phyloP scores from a whole-genome alignment of 169 alveolate genomes.

The Eimeria nieschulzi region DNA sequence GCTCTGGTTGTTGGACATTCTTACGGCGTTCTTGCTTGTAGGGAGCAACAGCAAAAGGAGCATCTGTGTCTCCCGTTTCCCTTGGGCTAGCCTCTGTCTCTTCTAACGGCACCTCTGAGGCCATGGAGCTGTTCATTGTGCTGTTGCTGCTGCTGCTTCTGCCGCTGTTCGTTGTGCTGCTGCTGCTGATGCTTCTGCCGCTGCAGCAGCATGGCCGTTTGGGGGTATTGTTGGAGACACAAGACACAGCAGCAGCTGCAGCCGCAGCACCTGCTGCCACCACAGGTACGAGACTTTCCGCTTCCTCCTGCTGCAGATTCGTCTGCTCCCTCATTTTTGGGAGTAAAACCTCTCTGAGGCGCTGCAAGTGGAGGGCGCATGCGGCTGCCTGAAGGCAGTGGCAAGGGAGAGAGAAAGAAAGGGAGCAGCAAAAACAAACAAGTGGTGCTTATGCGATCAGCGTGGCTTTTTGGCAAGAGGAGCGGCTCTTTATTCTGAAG shows the following conservation, averaged over 20 bases:
- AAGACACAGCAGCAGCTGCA: not conserved
- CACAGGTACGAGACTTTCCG: too few relatives aligned
- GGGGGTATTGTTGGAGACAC: not conserved
- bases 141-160: not conserved
- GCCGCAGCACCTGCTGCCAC: not conserved
- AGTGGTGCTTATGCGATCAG: too few relatives aligned
- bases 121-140: not conserved
- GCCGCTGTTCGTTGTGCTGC: constrained; percentile 21
- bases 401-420: not conserved
- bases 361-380: constrained; percentile 17
- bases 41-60: not conserved
- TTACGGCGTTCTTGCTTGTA: not conserved
- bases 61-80: not conserved
- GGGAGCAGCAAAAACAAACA: not conserved
- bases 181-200: constrained; percentile 29
- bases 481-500: not conserved
- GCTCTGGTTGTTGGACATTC: too few relatives aligned
- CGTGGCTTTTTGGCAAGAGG: not conserved
- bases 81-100: not conserved
- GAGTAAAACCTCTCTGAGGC: constrained; percentile 5
- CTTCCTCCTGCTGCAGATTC: too few relatives aligned
- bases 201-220: constrained; percentile 19
- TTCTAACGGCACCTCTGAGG: not conserved
- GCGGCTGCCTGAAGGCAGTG: constrained; percentile 22
- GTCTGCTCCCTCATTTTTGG: not conserved